Conservation (phyloP, 495 filamentous ascomycete genomes). For the Penicillium psychrofluorescens region DNA sequence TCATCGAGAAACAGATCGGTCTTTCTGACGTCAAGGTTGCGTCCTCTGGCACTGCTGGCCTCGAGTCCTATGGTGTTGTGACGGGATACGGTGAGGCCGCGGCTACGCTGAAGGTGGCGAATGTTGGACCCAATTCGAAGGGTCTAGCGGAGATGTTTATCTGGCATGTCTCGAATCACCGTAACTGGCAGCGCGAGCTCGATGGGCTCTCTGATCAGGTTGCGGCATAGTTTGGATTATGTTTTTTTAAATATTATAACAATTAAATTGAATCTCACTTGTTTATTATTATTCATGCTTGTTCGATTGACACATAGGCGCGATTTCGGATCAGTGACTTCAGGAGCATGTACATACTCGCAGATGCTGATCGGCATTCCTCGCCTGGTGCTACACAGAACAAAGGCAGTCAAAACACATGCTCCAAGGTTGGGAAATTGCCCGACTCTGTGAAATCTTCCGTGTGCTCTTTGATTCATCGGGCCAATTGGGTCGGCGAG, state of each 20-base stretch:
- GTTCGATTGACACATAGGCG: no score
- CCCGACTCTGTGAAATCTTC: no score
- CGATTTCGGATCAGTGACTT: no score
- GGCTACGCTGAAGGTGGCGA: conserved; percentile 33
- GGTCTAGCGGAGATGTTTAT: conserved; percentile 61
- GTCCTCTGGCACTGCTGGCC: conserved; percentile 45
- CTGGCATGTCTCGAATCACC: conserved; percentile 59
- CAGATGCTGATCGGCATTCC: no score
- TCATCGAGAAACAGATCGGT: conserved; percentile 49
- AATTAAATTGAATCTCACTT: not conserved
- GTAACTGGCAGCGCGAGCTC: conserved; percentile 65
- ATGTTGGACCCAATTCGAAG: conserved; percentile 39
- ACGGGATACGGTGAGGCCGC: conserved; percentile 24
- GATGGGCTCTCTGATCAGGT: conserved; percentile 48
- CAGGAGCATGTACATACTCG: no score
- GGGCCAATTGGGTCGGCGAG: no score
- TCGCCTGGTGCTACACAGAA: no score
- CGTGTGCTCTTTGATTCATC: no score
- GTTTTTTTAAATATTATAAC: not conserved
- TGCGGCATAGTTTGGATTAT: conserved; percentile 17
- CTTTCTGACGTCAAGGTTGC: conserved; percentile 50
- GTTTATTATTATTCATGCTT: no score
- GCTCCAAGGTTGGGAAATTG: no score
- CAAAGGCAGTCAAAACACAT: no score
- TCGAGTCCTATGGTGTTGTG: conserved; percentile 41